Evolutionary conservation across 345 rosid species (phyloP), one percentile per base, ranked within the genome.

Genomic region (Mercurialis annua): DNA sequence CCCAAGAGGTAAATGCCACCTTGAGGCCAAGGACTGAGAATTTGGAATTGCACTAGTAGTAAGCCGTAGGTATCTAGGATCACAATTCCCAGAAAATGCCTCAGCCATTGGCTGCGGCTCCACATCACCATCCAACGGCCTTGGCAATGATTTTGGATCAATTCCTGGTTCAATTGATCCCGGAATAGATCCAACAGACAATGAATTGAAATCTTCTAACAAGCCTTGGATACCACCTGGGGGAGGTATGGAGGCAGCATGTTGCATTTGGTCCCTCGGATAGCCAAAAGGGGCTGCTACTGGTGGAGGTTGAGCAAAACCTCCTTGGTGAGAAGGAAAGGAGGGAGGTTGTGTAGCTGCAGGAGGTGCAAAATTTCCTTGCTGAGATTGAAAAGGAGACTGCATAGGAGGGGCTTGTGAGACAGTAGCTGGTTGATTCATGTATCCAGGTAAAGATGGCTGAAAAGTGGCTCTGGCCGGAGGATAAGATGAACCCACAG

Each of bases 1-100:
- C 72, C 98, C 98, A 54, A 95, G 86, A 58, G 98, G 96, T 73
- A 92, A 86, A 82, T 95, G 98, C 99, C 99, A 95, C 87, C 97
- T 87, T 53, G 99, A 87, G 61, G 71, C 84, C 74, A 95, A 82
- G 73, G 99, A 95, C 66, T 87, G 90, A 50, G 99, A 90, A 80
- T 81, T 87, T 16, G 98, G 99, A 50, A 92, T 87, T 38, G 94
- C 94, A 69, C 79, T 76, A 27, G 99, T 92, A 17, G 97, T 92
- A 67, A 95, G 91, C 63, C 97, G 82, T 49, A 95, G 71, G 80
- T 83, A 95, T 81, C 97, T 84, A 69, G 97, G 80, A 73, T 83
- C 70, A 66, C 99, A 90, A 80, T 92, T 95, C 89, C 83, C 71
- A 20, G 99, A 91, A 69, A 74, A 84, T 73, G 67, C 72, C 68